Conservation (phyloP, 169 alveolate species). For the Babesia bovis region DNA sequence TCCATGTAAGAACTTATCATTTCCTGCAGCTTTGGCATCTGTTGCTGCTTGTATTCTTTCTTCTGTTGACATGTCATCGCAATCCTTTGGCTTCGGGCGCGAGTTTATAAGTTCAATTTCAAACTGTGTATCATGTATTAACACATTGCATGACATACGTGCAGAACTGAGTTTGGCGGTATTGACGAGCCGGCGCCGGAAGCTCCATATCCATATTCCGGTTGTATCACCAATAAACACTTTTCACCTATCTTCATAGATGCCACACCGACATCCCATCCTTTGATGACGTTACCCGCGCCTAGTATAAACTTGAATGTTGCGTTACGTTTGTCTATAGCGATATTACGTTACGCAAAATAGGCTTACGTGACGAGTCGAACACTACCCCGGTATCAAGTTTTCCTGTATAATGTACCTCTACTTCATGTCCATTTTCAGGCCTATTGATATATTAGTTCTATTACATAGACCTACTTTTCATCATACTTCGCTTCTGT, state of each 20-base stretch:
- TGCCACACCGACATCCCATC: conserved; percentile 79
- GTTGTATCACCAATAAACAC: conserved; percentile 63
- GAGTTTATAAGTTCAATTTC: conserved; percentile 78
- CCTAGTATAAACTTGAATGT: conserved; percentile 81
- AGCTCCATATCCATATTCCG: conserved; percentile 82
- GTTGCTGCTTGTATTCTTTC: conserved; percentile 81
- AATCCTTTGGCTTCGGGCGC: conserved; percentile 72
- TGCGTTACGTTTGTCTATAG: conserved; percentile 66
- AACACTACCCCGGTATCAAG: conserved; percentile 77
- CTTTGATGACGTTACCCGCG: conserved; percentile 79
- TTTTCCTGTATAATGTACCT: conserved; percentile 83
- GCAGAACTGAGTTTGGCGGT: conserved; percentile 78
- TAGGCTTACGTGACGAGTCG: conserved; percentile 77
- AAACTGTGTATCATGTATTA: conserved; percentile 36
- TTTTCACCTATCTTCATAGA: conserved; percentile 76
- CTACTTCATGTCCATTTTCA: conserved; percentile 79
- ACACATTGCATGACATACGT: conserved; percentile 45
- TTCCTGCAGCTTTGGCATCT: conserved; percentile 76
- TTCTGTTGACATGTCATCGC: conserved; percentile 75
- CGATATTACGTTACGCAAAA: neutral
- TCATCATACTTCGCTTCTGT: conserved; percentile 41
- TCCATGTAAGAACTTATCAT: conserved; percentile 69
- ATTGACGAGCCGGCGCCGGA: conserved; percentile 80
- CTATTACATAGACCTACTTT: neutral
- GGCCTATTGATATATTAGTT: conserved; percentile 48